Percentiles rank a stretch among this genome's conserved stretches.
Conservation (phyloP, 2,329 filamentous ascomycete species). For the Verticillium isaacii region DNA sequence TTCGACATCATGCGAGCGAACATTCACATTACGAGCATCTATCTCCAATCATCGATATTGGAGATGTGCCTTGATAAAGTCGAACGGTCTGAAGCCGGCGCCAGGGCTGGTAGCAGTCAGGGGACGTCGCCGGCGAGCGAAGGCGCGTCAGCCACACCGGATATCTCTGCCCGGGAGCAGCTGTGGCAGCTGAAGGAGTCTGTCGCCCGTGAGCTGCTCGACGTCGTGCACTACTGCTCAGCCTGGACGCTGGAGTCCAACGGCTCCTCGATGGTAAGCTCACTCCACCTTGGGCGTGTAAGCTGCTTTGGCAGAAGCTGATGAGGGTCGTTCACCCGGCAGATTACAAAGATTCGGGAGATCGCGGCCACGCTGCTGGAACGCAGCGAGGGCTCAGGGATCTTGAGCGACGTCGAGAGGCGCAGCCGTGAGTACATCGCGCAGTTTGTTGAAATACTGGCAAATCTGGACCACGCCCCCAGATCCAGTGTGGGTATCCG, state of each 20-base stretch:
- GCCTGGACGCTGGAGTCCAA: slow-evolving; percentile 14
- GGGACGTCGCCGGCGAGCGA: not conserved
- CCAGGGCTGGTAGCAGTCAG: not conserved
- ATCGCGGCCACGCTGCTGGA: slow-evolving; percentile 18
- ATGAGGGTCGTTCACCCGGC: not conserved
- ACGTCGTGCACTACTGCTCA: slow-evolving; percentile 11
- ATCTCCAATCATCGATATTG: slow-evolving; percentile 17
- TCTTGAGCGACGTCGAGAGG: not conserved
- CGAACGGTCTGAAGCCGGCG: not conserved
- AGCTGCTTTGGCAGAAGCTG: not conserved
- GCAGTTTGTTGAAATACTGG: slow-evolving; percentile 3
- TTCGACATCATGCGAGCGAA: slow-evolving; percentile 19
- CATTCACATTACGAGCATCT: slow-evolving; percentile 18
- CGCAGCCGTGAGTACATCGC: slow-evolving; percentile 3
- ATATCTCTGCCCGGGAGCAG: not conserved
- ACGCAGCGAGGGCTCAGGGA: not conserved
- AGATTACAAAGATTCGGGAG: slow-evolving; percentile 17
- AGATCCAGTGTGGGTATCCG: not conserved
- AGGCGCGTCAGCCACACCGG: not conserved
- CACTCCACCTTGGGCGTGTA: not conserved
- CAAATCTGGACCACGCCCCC: slow-evolving; percentile 1
- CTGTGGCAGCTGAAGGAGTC: slow-evolving; percentile 5
- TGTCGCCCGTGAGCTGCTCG: slow-evolving; percentile 9
- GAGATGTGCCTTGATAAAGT: slow-evolving; percentile 11
- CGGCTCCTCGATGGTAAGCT: slow-evolving; percentile 13